Conservation (phyloP, 176 grass and related monocot genomes). For the Tuctoria greenei region DNA sequence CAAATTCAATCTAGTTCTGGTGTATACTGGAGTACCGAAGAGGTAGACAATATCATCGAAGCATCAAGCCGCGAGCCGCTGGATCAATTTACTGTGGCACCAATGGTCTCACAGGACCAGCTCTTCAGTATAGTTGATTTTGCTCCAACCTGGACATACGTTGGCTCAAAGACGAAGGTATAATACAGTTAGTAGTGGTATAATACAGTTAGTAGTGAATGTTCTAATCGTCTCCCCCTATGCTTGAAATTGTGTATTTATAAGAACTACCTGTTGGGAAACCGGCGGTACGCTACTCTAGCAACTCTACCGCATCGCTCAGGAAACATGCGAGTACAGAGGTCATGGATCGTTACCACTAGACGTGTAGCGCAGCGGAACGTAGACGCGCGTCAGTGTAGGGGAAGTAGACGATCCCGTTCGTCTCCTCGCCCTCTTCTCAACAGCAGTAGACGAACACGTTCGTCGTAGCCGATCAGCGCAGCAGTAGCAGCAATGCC, state of each 20-base stretch:
- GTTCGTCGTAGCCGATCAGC: too few relatives aligned
- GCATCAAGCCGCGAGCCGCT: constrained; percentile 55
- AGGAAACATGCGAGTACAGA: too few relatives aligned
- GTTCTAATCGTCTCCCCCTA: not conserved
- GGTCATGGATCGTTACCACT: too few relatives aligned
- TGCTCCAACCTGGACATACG: constrained; percentile 78
- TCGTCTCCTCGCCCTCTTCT: too few relatives aligned
- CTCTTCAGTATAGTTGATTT: constrained; percentile 89
- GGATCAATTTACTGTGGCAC: constrained; percentile 63
- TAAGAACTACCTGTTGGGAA: too few relatives aligned
- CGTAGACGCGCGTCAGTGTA: too few relatives aligned
- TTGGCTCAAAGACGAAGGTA: constrained; percentile 69
- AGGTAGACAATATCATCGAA: constrained; percentile 54
- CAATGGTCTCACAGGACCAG: constrained; percentile 74
- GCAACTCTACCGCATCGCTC: too few relatives aligned
- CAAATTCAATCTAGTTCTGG: constrained; percentile 63
- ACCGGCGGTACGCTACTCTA: too few relatives aligned
- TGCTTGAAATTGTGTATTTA: not conserved
- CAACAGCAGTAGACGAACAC: too few relatives aligned
- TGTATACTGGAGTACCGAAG: constrained; percentile 59
- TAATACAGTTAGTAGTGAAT: not conserved
- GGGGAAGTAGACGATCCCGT: too few relatives aligned
- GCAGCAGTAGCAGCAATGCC: too few relatives aligned
- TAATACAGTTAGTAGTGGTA: constrained; percentile 44
- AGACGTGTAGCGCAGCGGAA: too few relatives aligned